These are phyloP conservation scores for Ustilago cynodontis DNA, from an alignment of 1,284 basidiomycete species.

Conservation along the genomic window DNA sequence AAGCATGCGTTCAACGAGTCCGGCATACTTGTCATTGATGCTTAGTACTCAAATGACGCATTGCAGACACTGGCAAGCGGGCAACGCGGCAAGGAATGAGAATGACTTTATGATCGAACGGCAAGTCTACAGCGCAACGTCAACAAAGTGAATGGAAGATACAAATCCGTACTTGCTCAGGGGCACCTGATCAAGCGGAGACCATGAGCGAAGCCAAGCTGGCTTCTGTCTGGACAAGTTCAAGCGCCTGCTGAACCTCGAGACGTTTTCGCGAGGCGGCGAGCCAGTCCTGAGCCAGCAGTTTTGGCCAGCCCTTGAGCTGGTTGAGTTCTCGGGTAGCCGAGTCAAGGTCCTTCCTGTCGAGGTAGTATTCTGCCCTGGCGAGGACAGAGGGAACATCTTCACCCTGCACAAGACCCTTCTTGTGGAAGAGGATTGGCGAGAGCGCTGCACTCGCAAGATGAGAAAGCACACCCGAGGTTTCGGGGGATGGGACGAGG, in stretches of 20 bases:
- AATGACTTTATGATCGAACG: not conserved
- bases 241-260: slow-evolving; percentile 92
- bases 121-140: not conserved
- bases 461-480: slow-evolving; percentile 86
- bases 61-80: not conserved
- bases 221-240: slow-evolving; percentile 88
- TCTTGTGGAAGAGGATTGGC: slow-evolving; percentile 82
- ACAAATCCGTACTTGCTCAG: not conserved
- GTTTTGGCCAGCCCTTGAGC: slow-evolving; percentile 82
- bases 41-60: too few species aligned
- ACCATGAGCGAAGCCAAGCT: slow-evolving; percentile 75
- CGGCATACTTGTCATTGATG: too few species aligned
- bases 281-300: slow-evolving; percentile 89
- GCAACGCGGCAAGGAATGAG: not conserved
- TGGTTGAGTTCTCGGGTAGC: slow-evolving; percentile 93
- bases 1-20: too few species aligned
- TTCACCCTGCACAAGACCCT: slow-evolving; percentile 77
- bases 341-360: slow-evolving; percentile 91
- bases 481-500: slow-evolving; percentile 80
- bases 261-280: slow-evolving; percentile 87
- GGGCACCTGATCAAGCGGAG: slow-evolving; percentile 23
- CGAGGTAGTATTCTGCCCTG: slow-evolving; percentile 88
- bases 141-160: not conserved
- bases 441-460: slow-evolving; percentile 84
- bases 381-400: slow-evolving; percentile 89